Percentiles rank a stretch among this genome's conserved stretches.
Evolutionary conservation across 805 yeast species (phyloP).

Genomic region (Wickerhamomyces canadensis): DNA sequence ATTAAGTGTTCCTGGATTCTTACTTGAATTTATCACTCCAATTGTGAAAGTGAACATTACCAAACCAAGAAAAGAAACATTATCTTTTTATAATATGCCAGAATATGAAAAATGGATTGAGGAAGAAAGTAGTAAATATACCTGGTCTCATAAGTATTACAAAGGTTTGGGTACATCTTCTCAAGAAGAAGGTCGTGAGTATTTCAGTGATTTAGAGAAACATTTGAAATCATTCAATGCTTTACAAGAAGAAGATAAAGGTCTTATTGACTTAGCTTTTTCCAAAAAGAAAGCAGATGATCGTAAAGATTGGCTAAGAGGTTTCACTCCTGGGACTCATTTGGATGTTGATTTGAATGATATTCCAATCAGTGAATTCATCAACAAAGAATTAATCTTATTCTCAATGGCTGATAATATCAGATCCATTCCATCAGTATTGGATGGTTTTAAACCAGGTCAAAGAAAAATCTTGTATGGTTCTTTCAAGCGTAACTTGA

Average conservation of each 20-base stretch:
- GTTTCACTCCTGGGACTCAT: conserved; percentile 87
- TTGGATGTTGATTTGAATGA: conserved; percentile 69
- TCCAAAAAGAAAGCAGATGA: conserved; percentile 95
- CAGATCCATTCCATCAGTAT: conserved; percentile 87
- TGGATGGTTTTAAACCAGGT: conserved; percentile 96
- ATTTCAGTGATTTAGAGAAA: conserved; percentile 76
- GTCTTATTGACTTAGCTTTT: conserved; percentile 83
- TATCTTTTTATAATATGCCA: conserved; percentile 90
- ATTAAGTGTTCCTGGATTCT: conserved; percentile 82
- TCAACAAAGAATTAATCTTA: conserved; percentile 88
- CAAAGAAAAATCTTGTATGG: conserved; percentile 92
- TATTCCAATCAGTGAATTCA: conserved; percentile 90
- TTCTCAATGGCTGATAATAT: conserved; percentile 96
- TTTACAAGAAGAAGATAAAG: conserved; percentile 71
- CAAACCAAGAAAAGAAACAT: conserved; percentile 50
- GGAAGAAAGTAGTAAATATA: conserved; percentile 61
- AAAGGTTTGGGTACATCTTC: conserved; percentile 98
- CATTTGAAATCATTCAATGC: conserved; percentile 85
- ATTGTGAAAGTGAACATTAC: conserved; percentile 84
- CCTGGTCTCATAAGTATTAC: conserved; percentile 93
- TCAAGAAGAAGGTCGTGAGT: conserved; percentile 77
- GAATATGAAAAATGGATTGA: conserved; percentile 94
- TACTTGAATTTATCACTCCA: conserved; percentile 93
- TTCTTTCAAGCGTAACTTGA: conserved; percentile 75
- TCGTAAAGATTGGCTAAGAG: conserved; percentile 93